Evolutionary conservation across 2,329 filamentous ascomycete species (phyloP).

Genomic region (Sporothrix dimorphospora): DNA sequence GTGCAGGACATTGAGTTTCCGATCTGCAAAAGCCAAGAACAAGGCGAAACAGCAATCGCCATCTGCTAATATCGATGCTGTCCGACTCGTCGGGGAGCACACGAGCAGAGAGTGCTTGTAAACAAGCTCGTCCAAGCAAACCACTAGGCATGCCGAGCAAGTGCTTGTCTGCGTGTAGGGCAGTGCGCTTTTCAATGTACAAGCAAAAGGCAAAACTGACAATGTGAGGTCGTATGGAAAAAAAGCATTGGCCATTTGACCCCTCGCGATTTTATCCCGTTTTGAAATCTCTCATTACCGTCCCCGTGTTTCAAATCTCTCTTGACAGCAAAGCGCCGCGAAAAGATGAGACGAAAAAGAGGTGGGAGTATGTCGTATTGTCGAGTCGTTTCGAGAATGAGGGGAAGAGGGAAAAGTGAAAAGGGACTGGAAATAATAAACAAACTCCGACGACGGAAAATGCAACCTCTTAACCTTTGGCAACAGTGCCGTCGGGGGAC

Average conservation of each 20-base stretch:
- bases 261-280: conserved; percentile 13
- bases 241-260: conserved; percentile 3
- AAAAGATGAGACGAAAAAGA: conserved; percentile 24
- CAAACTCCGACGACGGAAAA: conserved; percentile 2
- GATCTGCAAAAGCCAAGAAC: conserved; percentile 26
- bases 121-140: background rate
- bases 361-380: background rate
- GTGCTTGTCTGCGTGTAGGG: background rate
- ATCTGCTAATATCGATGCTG: conserved; percentile 1
- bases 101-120: background rate
- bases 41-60: conserved; percentile 21
- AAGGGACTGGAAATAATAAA: background rate
- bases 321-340: background rate
- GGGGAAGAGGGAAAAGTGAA: background rate
- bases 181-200: background rate
- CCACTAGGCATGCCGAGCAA: background rate
- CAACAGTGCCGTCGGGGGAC: background rate
- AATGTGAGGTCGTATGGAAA: background rate
- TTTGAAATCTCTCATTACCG: conserved; percentile 8
- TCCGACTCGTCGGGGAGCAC: background rate
- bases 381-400: background rate
- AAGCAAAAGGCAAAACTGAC: background rate
- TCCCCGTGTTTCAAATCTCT: conserved; percentile 25
- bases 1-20: conserved; percentile 12
- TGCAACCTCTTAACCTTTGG: background rate